Conservation (phyloP, 257 asterid genomes). For the Nicotiana attenuata region DNA sequence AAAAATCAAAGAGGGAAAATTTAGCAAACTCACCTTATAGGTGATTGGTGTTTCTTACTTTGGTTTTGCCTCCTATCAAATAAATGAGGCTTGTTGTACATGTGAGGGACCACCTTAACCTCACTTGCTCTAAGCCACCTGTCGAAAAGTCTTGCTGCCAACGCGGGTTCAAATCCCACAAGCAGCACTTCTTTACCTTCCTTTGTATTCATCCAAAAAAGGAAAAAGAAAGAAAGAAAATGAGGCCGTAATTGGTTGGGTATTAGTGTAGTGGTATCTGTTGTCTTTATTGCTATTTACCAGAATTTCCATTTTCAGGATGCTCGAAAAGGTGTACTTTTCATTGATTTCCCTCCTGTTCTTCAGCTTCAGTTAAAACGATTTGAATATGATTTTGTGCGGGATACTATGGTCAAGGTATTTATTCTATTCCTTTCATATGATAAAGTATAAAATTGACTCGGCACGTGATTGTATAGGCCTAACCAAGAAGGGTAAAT, state of each 20-base stretch:
- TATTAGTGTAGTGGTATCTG: background rate
- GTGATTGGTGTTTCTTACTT: background rate
- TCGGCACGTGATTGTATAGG: background rate
- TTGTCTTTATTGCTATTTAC: background rate
- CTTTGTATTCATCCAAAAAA: background rate
- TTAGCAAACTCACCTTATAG: background rate
- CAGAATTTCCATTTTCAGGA: conserved; percentile 40
- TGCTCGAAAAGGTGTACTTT: conserved; percentile 78
- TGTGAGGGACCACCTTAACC: background rate
- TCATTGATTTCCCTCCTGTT: conserved; percentile 78
- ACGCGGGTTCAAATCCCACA: background rate
- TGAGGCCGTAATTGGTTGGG: background rate
- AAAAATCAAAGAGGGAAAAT: background rate
- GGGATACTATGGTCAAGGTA: conserved; percentile 87
- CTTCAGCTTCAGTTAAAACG: conserved; percentile 80
- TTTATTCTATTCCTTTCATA: background rate
- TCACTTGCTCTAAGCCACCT: background rate
- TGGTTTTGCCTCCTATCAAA: background rate
- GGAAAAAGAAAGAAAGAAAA: background rate
- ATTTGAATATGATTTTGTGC: conserved; percentile 71
- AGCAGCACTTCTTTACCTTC: conserved; percentile 1
- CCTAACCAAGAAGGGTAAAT: background rate
- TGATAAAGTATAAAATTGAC: background rate
- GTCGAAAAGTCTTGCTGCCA: background rate
- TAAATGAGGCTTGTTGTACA: background rate